These are phyloP conservation scores for Colletotrichum sp. DNA, from an alignment of 2,329 filamentous ascomycete genomes.

Conservation along the genomic window DNA sequence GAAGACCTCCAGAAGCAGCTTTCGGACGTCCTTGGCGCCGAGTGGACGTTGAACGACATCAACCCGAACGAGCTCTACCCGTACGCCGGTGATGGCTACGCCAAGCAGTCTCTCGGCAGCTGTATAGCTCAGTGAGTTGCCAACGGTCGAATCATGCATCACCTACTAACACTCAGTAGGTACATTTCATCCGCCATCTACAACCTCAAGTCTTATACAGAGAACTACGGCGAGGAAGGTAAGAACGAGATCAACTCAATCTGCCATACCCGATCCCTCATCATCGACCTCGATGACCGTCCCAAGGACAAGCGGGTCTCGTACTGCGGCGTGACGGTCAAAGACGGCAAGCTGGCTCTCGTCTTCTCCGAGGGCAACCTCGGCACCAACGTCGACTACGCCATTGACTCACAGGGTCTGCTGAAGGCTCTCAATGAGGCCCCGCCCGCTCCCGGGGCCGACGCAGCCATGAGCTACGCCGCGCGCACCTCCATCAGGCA, in stretches of 20 bases:
- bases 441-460: conserved; percentile 29
- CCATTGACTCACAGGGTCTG: conserved; percentile 40
- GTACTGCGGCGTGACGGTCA: conserved; percentile 50
- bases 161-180: conserved; percentile 29
- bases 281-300: conserved; percentile 49
- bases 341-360: conserved; percentile 47
- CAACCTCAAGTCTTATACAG: conserved; percentile 42
- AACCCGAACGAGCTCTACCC: conserved; percentile 51
- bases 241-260: conserved; percentile 54
- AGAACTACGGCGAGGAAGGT: conserved; percentile 40
- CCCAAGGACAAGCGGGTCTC: conserved; percentile 40
- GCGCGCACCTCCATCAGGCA: conserved; percentile 46
- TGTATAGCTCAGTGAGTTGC: conserved; percentile 46
- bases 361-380: conserved; percentile 48
- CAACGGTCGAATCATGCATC: neutral
- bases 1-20: conserved; percentile 46
- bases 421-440: conserved; percentile 51
- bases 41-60: conserved; percentile 54
- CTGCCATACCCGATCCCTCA: conserved; percentile 45
- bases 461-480: conserved; percentile 41
- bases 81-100: conserved; percentile 47
- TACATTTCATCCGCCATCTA: conserved; percentile 48
- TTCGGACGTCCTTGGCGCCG: conserved; percentile 46
- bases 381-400: conserved; percentile 49
- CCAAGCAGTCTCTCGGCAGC: conserved; percentile 45